These are phyloP conservation scores for Malassezia cuniculi DNA, from an alignment of 1,284 basidiomycete species.

Conservation along the genomic window DNA sequence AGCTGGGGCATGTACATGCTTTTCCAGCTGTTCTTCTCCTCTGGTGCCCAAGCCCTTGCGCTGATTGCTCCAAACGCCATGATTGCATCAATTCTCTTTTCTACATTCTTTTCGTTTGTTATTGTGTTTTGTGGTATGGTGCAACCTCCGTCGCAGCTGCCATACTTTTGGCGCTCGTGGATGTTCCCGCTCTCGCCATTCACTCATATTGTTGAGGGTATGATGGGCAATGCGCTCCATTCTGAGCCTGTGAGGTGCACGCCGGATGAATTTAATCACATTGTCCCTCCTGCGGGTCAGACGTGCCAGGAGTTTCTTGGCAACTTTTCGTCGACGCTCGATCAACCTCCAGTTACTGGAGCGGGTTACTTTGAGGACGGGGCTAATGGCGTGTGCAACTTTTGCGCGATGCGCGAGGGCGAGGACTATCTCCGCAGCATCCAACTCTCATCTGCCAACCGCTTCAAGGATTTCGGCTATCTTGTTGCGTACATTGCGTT, in stretches of 20 bases:
- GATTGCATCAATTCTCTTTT: conserved; percentile 57
- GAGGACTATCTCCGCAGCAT: conserved; percentile 47
- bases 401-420: conserved; percentile 52
- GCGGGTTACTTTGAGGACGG: conserved; percentile 12
- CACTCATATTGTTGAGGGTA: conserved; percentile 50
- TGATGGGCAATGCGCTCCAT: conserved; percentile 45
- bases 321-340: conserved; percentile 33
- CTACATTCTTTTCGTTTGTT: conserved; percentile 55
- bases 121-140: conserved; percentile 53
- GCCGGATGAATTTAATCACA: conserved; percentile 43
- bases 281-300: conserved; percentile 45
- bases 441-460: conserved; percentile 12
- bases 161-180: conserved; percentile 22
- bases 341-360: conserved; percentile 7
- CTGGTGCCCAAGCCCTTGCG: conserved; percentile 56
- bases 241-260: conserved; percentile 46
- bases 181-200: conserved; percentile 58
- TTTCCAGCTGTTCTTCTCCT: conserved; percentile 50
- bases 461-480: conserved; percentile 45
- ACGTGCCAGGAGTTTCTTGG: conserved; percentile 47
- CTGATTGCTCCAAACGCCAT: conserved; percentile 57
- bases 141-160: conserved; percentile 30
- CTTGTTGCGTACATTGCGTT: conserved; percentile 57
- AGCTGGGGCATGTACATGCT: conserved; percentile 30
- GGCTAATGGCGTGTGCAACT: conserved; percentile 45